Evolutionary conservation across 2,329 filamentous ascomycete species (phyloP).

Genomic region (Aspergillus thermomutatus): DNA sequence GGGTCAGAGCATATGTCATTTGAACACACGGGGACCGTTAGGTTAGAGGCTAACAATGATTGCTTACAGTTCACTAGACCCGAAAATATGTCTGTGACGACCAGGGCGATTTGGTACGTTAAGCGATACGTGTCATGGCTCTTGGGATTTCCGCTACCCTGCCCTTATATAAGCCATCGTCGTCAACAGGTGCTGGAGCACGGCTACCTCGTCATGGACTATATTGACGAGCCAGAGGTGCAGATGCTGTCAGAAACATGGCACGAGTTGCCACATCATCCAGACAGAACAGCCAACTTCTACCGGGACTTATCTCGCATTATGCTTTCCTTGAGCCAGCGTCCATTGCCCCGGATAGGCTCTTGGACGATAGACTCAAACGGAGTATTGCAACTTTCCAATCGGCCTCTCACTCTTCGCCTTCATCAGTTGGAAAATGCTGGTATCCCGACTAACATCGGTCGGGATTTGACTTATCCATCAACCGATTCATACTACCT

Average conservation of each 20-base stretch:
- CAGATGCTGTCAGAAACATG: conserved; percentile 28
- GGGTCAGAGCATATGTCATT: conserved; percentile 23
- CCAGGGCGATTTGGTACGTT: conserved; percentile 20
- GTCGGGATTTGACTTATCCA: conserved; percentile 28
- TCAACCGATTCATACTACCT: conserved; percentile 26
- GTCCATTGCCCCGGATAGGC: conserved; percentile 31
- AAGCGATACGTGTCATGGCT: conserved; percentile 18
- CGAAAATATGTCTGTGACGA: conserved; percentile 11
- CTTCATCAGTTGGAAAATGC: conserved; percentile 35
- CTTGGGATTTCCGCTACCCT: conserved; percentile 20
- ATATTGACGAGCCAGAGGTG: conserved; percentile 20
- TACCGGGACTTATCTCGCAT: conserved; percentile 19
- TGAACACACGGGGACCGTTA: background rate
- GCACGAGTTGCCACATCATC: conserved; percentile 19
- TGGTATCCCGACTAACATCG: conserved; percentile 31
- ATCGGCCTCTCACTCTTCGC: conserved; percentile 35
- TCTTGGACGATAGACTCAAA: conserved; percentile 28
- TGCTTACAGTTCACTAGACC: conserved; percentile 12
- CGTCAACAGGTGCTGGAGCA: conserved; percentile 13
- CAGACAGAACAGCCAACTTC: conserved; percentile 15
- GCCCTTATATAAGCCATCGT: conserved; percentile 19
- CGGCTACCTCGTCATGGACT: conserved; percentile 31
- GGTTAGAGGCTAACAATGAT: background rate
- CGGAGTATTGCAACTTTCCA: conserved; percentile 27
- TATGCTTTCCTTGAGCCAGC: conserved; percentile 18